Base-by-base conservation (phyloP, 1,284 basidiomycete species). In the Papiliotrema fonsecae region DNA sequence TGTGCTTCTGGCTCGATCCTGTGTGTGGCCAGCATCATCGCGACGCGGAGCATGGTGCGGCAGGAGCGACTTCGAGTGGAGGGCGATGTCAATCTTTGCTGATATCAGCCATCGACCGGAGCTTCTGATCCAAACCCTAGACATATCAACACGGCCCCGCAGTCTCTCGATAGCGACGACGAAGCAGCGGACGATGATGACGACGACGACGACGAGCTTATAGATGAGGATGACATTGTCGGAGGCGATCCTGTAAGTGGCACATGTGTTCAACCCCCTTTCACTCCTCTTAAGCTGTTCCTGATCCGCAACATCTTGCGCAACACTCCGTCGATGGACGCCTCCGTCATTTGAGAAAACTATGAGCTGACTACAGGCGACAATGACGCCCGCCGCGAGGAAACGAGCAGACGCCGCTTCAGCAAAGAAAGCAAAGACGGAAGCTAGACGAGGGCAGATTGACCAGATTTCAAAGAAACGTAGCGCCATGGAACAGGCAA, bases 401-500 rank as follows among this genome's bases (percentile, higher is more conserved):
- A 58, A 58, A 35, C 54, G 63, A 10, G 59, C 56, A 5, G 61
- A 63, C 9, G 52, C 55, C 27, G 56, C 64, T 6, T 54, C 55
- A 9, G 63, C 62, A 4, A 59, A 62, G 25, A 70, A 70, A 50
- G 69, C 61, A 3, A 67, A 65, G 5, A 64, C 58, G 4, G 65
- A 62, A 11, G 61, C 69, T 48, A 60, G 69, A 36, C 61, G 65
- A 47, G 67, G 64, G 1, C 62, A 73, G 41, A 61, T 71, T 37
- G 52, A 58, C n/a, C 64, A 69, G 31, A 67, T 74, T 31, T 57
- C 62, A 14, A 62, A 60, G 40, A 70, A 70, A 52, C 43, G 71
- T 25, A 50, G 51, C n/a, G 70, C 65, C 1, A 61, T 74, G 18
- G 73, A 74, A 57, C 56, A 68, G 48, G 64, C 64, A 27, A 73